These are phyloP conservation scores for Lactifluus hygrophoroides DNA, from an alignment of 768 basidiomycete genomes.

Conservation along the genomic window DNA sequence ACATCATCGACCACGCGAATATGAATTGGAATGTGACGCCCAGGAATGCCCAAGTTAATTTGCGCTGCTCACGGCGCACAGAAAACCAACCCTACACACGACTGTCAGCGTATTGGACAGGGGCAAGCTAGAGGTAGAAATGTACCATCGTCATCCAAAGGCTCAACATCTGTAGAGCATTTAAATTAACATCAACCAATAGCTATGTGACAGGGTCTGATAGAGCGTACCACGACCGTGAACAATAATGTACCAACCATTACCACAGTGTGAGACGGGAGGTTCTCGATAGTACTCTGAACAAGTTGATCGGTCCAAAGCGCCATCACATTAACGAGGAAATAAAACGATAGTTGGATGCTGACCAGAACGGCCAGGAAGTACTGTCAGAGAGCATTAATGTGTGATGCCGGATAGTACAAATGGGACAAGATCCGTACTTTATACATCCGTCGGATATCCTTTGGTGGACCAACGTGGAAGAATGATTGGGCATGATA, in stretches of 20 bases:
- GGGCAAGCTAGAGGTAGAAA: not conserved
- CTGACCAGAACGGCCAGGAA: slow-evolving; percentile 47
- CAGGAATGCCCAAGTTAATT: slow-evolving; percentile 37
- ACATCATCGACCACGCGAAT: slow-evolving; percentile 23
- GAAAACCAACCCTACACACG: slow-evolving; percentile 44
- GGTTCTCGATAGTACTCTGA: slow-evolving; percentile 35
- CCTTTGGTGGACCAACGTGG: slow-evolving; percentile 43
- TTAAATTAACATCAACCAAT: not conserved
- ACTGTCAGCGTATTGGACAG: not conserved
- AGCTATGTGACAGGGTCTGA: not conserved
- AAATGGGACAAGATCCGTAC: slow-evolving; percentile 27
- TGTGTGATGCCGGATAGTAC: not conserved
- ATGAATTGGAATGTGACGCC: slow-evolving; percentile 32
- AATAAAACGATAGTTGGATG: slow-evolving; percentile 47
- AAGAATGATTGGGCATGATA: slow-evolving; percentile 43
- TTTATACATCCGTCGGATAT: slow-evolving; percentile 43
- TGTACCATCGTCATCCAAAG: slow-evolving; percentile 47
- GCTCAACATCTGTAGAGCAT: slow-evolving; percentile 31
- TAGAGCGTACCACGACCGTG: slow-evolving; percentile 36
- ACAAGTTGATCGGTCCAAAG: slow-evolving; percentile 51
- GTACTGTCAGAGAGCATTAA: slow-evolving; percentile 28
- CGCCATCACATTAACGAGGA: slow-evolving; percentile 41
- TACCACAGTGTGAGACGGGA: slow-evolving; percentile 34
- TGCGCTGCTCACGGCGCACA: slow-evolving; percentile 38
- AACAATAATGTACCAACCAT: slow-evolving; percentile 40